Evolutionary conservation across 129 eudicot species (phyloP).

Genomic region (Smallanthus sonchifolius): DNA sequence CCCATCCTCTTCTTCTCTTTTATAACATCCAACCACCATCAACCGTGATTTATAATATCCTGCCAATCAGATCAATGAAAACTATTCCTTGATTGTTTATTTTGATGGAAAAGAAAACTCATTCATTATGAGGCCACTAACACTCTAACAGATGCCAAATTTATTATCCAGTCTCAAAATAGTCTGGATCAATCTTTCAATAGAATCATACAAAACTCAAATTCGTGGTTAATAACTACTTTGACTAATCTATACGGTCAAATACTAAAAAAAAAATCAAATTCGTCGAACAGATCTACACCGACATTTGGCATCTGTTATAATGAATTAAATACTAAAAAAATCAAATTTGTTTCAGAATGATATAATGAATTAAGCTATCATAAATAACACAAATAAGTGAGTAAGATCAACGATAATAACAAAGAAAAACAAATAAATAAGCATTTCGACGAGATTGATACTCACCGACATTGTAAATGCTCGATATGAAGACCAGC

Average conservation of each 20-base stretch:
- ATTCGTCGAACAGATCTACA: constrained; percentile 9
- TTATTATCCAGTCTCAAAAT: not conserved
- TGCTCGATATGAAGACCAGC: not conserved
- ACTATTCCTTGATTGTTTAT: not conserved
- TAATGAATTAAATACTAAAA: no score
- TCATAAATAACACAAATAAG: not conserved
- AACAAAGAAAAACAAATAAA: constrained; percentile 6
- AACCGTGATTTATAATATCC: constrained; percentile 12
- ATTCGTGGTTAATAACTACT: not conserved
- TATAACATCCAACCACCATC: no score
- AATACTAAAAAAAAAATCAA: not conserved
- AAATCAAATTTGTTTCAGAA: no score
- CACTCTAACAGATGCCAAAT: not conserved
- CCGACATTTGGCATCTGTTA: not conserved
- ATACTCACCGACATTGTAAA: constrained; percentile 32
- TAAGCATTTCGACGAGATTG: not conserved
- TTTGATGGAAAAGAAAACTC: no score
- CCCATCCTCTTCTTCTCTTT: no score
- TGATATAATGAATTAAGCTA: no score
- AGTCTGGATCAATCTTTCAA: constrained; percentile 11
- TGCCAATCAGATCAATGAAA: not conserved
- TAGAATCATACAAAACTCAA: constrained; percentile 6
- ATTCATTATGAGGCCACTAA: no score
- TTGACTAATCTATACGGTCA: not conserved
- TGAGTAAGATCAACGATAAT: not conserved